Base-by-base conservation (phyloP, 306 rosid species). In the Cicer judaicum region DNA sequence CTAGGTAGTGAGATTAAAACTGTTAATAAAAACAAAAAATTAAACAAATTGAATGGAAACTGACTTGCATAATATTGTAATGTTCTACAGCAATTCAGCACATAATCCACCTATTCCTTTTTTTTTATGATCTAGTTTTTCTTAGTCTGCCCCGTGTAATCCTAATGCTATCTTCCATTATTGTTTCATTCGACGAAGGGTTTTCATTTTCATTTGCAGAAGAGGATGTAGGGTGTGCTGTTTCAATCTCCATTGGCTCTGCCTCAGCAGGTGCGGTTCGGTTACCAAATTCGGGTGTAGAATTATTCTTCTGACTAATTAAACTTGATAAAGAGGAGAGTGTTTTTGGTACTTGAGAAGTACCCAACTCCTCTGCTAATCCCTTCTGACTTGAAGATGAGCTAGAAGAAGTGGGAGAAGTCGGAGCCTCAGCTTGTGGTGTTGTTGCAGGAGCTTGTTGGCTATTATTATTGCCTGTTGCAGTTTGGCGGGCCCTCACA, bases 371-470 rank as follows among this genome's bases (percentile, higher is more conserved):
- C 74, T 82, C 85, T 29, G 81, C 77, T 36, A 82, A 85, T 78
- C 73, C 89, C 76, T 84, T 84, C 72, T 73, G 86, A 78, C 67
- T 82, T 36, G 87, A 87, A 46, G 88, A 80, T 64, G 87, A 69
- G 63, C 73, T 74, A 6, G 87, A 73, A 6, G 87, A 73, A 16
- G 88, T 55, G 61, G 85, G 80, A 66, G 87, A 70, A 69, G 89
- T 38, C 12, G 90, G 85, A 14, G 54, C 77, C 77, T 75, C 84
- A 75, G 80, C 66, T 64, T 29, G 83, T 44, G 80, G 76, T 68
- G 85, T 79, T 41, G 83, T 21, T 13, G 78, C 34, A n/a, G 79
- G 59, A 59, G 82, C 72, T 38, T 82, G 80, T 67, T 75, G 77
- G 76, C 60, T 75, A 76, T 73, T 75, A 76, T 76, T 75, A 76